phyloP scores from a whole-genome alignment of 805 yeast genomes.

The Starmerella bombicola region DNA sequence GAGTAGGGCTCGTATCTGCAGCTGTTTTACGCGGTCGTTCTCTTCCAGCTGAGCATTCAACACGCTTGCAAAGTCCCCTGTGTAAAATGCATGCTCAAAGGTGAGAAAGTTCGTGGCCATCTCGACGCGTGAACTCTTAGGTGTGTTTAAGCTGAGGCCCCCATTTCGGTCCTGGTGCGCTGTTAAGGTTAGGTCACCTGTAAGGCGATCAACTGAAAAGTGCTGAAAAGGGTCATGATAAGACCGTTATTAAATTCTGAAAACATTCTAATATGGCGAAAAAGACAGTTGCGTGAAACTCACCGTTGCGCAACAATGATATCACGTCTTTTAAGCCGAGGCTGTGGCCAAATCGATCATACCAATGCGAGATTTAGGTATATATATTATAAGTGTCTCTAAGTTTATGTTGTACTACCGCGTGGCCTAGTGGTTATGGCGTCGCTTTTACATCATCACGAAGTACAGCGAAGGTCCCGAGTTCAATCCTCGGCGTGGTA shows the following conservation, averaged over 20 bases:
- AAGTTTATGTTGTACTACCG: constrained; percentile 9
- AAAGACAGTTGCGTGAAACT: too few relatives aligned
- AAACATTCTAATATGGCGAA: too few relatives aligned
- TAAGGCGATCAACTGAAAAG: not conserved
- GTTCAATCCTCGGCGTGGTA: constrained; percentile 25
- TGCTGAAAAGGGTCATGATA: not conserved
- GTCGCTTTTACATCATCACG: constrained; percentile 20
- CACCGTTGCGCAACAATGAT: too few relatives aligned
- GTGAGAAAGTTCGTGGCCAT: constrained; percentile 26
- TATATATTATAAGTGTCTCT: not conserved
- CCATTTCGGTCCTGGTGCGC: too few relatives aligned
- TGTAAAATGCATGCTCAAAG: constrained; percentile 32
- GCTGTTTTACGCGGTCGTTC: constrained; percentile 25
- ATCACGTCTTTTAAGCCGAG: too few relatives aligned
- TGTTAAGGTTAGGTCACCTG: too few relatives aligned
- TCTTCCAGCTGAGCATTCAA: constrained; percentile 23
- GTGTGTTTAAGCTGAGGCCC: too few relatives aligned
- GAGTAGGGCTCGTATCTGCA: constrained; percentile 31
- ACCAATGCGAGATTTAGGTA: not conserved
- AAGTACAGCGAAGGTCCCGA: constrained; percentile 23
- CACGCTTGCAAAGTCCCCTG: constrained; percentile 31
- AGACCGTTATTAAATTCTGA: too few relatives aligned
- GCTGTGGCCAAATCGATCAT: too few relatives aligned
- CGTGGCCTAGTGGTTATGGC: constrained; percentile 24
- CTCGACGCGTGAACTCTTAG: too few relatives aligned